Base-by-base conservation (phyloP, 176 grass and related monocot species). In the Cenchrus fungigraminus region DNA sequence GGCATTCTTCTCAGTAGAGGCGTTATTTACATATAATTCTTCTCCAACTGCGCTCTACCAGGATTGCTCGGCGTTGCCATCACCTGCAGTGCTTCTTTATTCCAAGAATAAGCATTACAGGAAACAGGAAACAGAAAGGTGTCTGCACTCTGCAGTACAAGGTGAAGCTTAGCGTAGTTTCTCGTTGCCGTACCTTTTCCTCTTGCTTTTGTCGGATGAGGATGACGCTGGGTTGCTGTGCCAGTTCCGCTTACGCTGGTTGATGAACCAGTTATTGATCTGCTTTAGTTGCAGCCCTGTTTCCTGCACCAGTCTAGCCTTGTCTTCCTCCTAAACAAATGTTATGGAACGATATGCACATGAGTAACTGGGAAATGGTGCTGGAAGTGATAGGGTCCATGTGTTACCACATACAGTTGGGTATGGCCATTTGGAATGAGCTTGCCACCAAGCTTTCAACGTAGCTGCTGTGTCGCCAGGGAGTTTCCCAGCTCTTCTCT, bases 201-300 rank as follows among this genome's bases (percentile, higher is more conserved):
- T 88, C 87, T 98, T 98, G 88, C 83, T 98, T 86, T 98, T 98
- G 46, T 92, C 87, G 2, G 96, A 73, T 5, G 89, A 87, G 14
- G 91, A 94, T 42, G 96, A 88, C 9, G 90, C 78, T 0, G 87
- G 85, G 77, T 98, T 98, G 81, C 78, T 98, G 87, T 98, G 91
- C 96, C 96, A 98, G 65, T 98, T 98, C 71, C 96, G 87, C 81
- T 98, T 98, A 68, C 96, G 94, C 68, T 98, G 96, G 79, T 98
- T 98, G 82, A 98, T 98, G 61, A 98, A 98, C 96, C 96, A 98
- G 57, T 98, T 98, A 84, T 98, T 98, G 44, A 98, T 98, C 77
- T 98, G 96, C 88, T 98, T 98, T 25, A 98, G 89, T 74, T 98
- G 96, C 54, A 98, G 47, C 42, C 96, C 96, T 76, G 96, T 95